Evolutionary conservation across 805 yeast species (phyloP), one percentile per base, ranked within the genome.

Genomic region (Torulaspora gathmanii): DNA sequence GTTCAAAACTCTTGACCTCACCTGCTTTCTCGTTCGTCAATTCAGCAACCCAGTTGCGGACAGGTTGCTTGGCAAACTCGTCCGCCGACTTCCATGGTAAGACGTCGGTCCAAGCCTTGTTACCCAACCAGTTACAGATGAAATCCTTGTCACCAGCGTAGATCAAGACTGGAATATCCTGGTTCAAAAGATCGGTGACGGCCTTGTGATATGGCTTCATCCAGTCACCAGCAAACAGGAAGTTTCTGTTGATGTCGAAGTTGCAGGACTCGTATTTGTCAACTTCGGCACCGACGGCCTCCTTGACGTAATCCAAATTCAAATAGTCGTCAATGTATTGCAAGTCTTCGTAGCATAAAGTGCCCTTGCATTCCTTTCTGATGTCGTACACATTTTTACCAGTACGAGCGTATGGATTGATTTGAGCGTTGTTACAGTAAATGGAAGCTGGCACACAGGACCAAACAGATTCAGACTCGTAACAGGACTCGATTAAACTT

Each of bases 71-170:
- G 54, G 70, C 71, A 63, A 80, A 86, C 45, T 73, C 77, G 27
- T 74, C 75, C 34, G 73, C 68, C 31, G 78, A 77, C 22, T 73
- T 65, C 86, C 87, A 85, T 58, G 84, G 85, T 44, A 88, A 74
- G 38, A 70, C 77, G 61, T 85, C 74, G 29, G 91, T 73, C 95
- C 96, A 86, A 12, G 84, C 93, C 60, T 80, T 78, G 66, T 89
- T 89, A 53, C 97, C 98, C 60, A 91, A 76, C 96, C 96, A 90
- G 72, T 91, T 90, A 71, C 97, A 90, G 63, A 90, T 90, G 68
- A 82, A 90, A 68, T 90, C 98, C 70, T 88, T 87, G 70, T 90
- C 96, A 62, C 98, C 98, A 12, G 96, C 96, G 58, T 90, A 91
- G 51, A 91, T 75, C 64, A 91, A 75, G 20, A 89, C 90, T 3